Percentiles rank a stretch among this genome's conserved stretches.
phyloP scores from a whole-genome alignment of 192 early-diverging fungal species.

The Diversispora eburnea region DNA sequence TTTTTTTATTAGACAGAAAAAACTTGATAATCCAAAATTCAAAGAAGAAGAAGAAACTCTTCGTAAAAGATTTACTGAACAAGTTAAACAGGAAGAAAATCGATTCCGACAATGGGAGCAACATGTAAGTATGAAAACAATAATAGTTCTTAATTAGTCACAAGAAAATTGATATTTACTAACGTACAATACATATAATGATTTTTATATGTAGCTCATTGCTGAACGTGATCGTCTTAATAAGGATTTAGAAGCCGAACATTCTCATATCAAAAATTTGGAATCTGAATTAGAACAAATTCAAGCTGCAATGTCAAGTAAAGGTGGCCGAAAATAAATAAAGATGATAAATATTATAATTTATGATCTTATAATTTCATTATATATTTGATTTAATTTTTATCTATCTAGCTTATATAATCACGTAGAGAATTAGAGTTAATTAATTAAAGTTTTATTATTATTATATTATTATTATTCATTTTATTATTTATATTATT shows the following conservation, averaged over 20 bases:
- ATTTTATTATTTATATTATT: no score
- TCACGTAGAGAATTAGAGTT: no score
- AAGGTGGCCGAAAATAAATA: slow-evolving; percentile 32
- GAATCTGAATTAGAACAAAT: slow-evolving; percentile 73
- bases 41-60: slow-evolving; percentile 97
- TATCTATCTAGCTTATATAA: no score
- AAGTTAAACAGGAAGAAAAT: slow-evolving; percentile 95
- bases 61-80: slow-evolving; percentile 95
- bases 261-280: slow-evolving; percentile 88
- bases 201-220: slow-evolving; percentile 60
- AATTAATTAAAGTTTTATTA: no score
- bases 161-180: background rate
- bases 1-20: slow-evolving; percentile 53
- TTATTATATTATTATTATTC: no score
- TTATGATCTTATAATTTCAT: no score
- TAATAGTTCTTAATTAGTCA: no score
- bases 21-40: slow-evolving; percentile 88
- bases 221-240: slow-evolving; percentile 97
- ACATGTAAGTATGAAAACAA: slow-evolving; percentile 41
- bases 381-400: no score
- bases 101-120: slow-evolving; percentile 99
- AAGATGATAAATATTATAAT: background rate
- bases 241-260: slow-evolving; percentile 96
- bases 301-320: slow-evolving; percentile 40
- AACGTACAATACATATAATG: background rate